Evolutionary conservation across 2,329 filamentous ascomycete genomes (phyloP).

Genomic region (Botrytis aclada): DNA sequence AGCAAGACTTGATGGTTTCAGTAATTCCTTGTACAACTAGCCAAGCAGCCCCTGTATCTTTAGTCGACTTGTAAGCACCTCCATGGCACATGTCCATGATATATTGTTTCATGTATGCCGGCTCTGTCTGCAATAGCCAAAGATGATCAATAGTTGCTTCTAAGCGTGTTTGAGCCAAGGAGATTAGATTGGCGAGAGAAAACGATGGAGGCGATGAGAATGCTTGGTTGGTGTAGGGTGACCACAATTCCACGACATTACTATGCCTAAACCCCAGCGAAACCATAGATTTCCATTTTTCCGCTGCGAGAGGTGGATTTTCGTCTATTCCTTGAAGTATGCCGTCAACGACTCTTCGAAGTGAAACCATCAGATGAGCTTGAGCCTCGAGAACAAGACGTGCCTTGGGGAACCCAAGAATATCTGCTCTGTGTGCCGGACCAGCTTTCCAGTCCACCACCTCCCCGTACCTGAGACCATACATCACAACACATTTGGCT

Average conservation of each 20-base stretch:
- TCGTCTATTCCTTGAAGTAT: conserved; percentile 11
- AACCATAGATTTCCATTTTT: conserved; percentile 3
- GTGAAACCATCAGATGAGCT: background rate
- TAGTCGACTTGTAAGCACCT: background rate
- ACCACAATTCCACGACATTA: conserved; percentile 12
- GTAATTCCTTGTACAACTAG: background rate
- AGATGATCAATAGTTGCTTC: conserved; percentile 19
- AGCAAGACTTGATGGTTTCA: background rate
- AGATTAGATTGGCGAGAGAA: background rate
- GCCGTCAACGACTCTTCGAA: conserved; percentile 3
- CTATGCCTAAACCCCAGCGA: background rate
- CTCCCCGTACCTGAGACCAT: conserved; percentile 18
- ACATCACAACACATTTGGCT: conserved; percentile 13
- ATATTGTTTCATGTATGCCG: conserved; percentile 10
- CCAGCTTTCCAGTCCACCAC: conserved; percentile 8
- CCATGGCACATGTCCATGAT: background rate
- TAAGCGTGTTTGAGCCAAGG: conserved; percentile 3
- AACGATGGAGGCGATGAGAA: conserved; percentile 23
- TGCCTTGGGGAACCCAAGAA: conserved; percentile 22
- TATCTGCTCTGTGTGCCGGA: conserved; percentile 14
- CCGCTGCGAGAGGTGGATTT: background rate
- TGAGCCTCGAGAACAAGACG: conserved; percentile 24
- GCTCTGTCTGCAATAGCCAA: conserved; percentile 20
- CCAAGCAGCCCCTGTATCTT: background rate
- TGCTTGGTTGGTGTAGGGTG: conserved; percentile 22